phyloP scores from a whole-genome alignment of 2,329 filamentous ascomycete species.

The Ceratocystis variospora region DNA sequence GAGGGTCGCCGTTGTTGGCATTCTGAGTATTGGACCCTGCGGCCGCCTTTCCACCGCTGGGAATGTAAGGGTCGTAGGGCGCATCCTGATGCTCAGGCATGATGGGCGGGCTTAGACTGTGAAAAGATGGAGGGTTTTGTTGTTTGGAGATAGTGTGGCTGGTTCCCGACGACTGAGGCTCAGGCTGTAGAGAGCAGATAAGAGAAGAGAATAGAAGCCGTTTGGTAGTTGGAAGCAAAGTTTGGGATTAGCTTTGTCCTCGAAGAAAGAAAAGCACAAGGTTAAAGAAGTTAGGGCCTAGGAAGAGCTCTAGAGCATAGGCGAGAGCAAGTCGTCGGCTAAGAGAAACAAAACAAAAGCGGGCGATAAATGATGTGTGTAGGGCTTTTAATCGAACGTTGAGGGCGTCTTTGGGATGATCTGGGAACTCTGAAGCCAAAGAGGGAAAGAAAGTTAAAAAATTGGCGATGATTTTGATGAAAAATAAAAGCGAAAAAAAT shows the following conservation, averaged over 20 bases:
- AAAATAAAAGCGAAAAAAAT: slow-evolving; percentile 5
- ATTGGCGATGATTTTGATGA: neutral
- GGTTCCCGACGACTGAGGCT: slow-evolving; percentile 1
- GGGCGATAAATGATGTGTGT: neutral
- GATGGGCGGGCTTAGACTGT: slow-evolving; percentile 21
- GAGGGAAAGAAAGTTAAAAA: neutral
- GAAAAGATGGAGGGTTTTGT: neutral
- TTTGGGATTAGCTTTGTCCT: neutral
- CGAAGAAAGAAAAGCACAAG: neutral
- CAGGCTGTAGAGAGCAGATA: slow-evolving; percentile 7
- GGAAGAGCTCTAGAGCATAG: neutral
- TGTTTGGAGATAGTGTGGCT: neutral
- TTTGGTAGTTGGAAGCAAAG: neutral
- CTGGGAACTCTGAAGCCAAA: neutral
- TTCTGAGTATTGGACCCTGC: slow-evolving; percentile 28
- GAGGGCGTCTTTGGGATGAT: neutral
- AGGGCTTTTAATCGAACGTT: neutral
- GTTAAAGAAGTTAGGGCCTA: neutral
- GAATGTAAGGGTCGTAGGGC: slow-evolving; percentile 84
- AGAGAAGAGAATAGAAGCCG: neutral
- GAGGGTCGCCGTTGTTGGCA: slow-evolving; percentile 34
- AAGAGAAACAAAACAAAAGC: neutral
- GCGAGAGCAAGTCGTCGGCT: neutral
- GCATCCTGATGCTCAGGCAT: slow-evolving; percentile 41
- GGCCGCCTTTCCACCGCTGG: slow-evolving; percentile 35